Percentiles rank a stretch among this genome's conserved stretches.
These are phyloP conservation scores for Penicillium canariense DNA, from an alignment of 495 filamentous ascomycete species.

Conservation along the genomic window DNA sequence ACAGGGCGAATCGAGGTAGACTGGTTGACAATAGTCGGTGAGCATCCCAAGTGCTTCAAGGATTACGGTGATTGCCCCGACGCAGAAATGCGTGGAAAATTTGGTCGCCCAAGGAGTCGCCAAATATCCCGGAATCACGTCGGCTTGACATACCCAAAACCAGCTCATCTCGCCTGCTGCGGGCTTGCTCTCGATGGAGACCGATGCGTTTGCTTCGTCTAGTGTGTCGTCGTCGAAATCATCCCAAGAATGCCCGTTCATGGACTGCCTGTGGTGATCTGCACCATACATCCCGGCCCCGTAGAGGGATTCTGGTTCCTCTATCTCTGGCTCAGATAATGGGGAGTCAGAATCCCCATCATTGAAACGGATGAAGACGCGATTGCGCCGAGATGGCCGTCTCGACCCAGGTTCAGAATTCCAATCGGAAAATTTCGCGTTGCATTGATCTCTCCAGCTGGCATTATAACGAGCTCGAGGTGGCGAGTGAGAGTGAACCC, in stretches of 20 bases:
- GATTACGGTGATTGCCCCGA: slow-evolving; percentile 3
- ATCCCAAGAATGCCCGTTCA: background rate
- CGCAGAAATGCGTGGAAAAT: slow-evolving; percentile 5
- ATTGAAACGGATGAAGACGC: background rate
- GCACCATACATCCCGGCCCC: background rate
- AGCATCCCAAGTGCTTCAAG: slow-evolving; percentile 1
- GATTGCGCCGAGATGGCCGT: background rate
- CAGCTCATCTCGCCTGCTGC: slow-evolving; percentile 1
- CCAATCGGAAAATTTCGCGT: background rate
- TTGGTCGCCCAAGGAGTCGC: background rate
- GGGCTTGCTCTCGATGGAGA: background rate
- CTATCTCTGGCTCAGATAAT: background rate
- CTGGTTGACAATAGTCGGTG: slow-evolving; percentile 1
- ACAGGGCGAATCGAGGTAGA: background rate
- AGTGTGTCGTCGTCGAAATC: background rate
- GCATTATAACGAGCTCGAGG: background rate
- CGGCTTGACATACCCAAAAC: slow-evolving; percentile 8
- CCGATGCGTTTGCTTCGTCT: background rate
- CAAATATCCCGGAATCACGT: slow-evolving; percentile 5
- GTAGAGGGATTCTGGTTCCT: background rate
- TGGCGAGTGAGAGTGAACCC: background rate
- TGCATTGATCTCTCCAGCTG: background rate
- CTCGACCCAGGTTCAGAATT: background rate
- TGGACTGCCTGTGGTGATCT: background rate
- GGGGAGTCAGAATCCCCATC: background rate